Base-by-base conservation (phyloP, 805 yeast genomes). In the Candida orba region DNA sequence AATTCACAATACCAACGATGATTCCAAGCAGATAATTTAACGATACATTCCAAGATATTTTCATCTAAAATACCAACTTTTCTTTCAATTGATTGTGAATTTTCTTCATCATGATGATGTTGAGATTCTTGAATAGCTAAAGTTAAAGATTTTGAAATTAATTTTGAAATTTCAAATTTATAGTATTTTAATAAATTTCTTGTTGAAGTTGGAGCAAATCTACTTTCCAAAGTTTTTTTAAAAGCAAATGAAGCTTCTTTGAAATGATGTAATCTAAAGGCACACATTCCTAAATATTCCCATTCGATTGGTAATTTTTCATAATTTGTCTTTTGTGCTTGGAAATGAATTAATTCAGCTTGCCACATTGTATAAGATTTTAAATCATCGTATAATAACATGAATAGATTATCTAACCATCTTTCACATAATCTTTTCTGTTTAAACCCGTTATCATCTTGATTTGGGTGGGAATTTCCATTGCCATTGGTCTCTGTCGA, bases 1-100 rank as follows among this genome's bases (percentile, higher is more conserved):
- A 89, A 91, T 52, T 91, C 96, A 50, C 81, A 76, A 66, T 91
- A 95, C 99, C 99, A 93, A 58, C 99, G 78, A 63, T 90, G 97
- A 59, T 88, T 84, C 97, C 98, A 95, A n/a, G 93, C 95, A n/a
- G 83, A 67, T 42, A 93, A 67, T 55, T 84, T 84, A 31, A 90
- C 86, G 44, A 80, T 65, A 20, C 82, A 67, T 45, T 83, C 88
- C 46, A 90, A 68, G 12, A 87, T 77, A 13, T 45, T 40, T 18
- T 53, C 57, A 40, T 59, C 60, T 41, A 76, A 59, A 42, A 64
- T 68, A 40, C 61, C 64, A 23, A 72, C 58, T 24, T 66, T 63
- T 44, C 69, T 62, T 23, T 57, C 49, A n/a, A 63, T 42, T 33
- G 56, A 60, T 30, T 53, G 54, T 8, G 56, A 51, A 1, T 59